Base-by-base conservation (phyloP, 306 rosid species). In the Vicia villosa region DNA sequence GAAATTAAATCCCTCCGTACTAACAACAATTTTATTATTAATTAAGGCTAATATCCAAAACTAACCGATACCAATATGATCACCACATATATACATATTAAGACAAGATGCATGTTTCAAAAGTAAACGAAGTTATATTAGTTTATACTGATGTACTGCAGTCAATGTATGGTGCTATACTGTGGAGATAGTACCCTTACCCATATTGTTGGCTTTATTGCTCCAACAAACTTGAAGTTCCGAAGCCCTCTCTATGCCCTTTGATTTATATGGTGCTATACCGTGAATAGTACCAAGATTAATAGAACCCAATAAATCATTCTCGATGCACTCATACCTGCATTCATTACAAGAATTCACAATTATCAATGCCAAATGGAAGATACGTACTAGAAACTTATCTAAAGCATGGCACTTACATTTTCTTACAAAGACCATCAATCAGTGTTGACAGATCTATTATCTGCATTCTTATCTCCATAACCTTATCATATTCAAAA, bases 271-370 rank as follows among this genome's bases (percentile, higher is more conserved):
- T 36, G 99, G 96, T 75, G 99, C 96, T 61, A 95, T 95, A 63
- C 63, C 82, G 77, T 91, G 96, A 65, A 67, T 70, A 20, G 88
- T 74, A n/a, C 90, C 91, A 42, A 81, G 72, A 70, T 80, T 75
- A 36, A 91, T 77, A 72, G 95, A 79, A 61, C 84, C 96, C 90
- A 95, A 74, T 66, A 95, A 75, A 76, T 95, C 99, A 80, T 85
- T 91, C 81, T 91, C 97, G 10, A 95, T 89, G 79, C 92, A 89
- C 36, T 91, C 97, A 72, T 91, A 91, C 99, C 99, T 95, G 92
- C 81, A 72, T 26, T 56, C 69, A 62, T 68, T 68, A 47, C 45
- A 32, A 69, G 52, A 75, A 73, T 19, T 58, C 30, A 64, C 38
- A 75, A 62, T 50, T 28, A 74, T 43, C 40, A 54, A 73, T 71